Conservation (phyloP, 73 alveolate species). For the Paramecium pentaurelia region DNA sequence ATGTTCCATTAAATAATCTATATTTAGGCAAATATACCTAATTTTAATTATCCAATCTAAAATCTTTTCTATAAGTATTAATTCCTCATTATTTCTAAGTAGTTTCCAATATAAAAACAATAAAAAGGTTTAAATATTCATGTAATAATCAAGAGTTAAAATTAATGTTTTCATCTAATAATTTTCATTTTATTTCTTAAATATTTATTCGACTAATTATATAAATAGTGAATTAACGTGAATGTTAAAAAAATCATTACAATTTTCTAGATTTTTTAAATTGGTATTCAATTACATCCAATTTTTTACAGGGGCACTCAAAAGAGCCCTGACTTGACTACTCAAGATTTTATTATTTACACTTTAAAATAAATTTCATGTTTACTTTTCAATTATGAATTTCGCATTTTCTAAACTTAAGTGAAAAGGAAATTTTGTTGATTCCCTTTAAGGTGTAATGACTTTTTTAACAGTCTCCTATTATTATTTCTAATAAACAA, state of each 20-base stretch:
- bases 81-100: background rate
- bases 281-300: background rate
- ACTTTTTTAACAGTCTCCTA: background rate
- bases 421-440: background rate
- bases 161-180: background rate
- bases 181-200: background rate
- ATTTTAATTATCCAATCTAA: background rate
- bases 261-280: background rate
- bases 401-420: background rate
- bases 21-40: background rate
- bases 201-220: background rate
- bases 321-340: background rate
- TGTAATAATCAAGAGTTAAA: background rate
- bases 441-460: background rate
- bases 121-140: background rate
- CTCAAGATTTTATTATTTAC: background rate
- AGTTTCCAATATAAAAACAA: background rate
- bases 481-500: background rate
- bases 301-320: background rate
- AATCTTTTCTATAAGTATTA: background rate
- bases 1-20: background rate
- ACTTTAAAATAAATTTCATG: background rate
- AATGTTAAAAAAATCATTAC: background rate
- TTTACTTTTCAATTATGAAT: background rate
- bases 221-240: background rate